These are phyloP conservation scores for Tremella fuciformis DNA, from an alignment of 768 basidiomycete species.

Conservation along the genomic window DNA sequence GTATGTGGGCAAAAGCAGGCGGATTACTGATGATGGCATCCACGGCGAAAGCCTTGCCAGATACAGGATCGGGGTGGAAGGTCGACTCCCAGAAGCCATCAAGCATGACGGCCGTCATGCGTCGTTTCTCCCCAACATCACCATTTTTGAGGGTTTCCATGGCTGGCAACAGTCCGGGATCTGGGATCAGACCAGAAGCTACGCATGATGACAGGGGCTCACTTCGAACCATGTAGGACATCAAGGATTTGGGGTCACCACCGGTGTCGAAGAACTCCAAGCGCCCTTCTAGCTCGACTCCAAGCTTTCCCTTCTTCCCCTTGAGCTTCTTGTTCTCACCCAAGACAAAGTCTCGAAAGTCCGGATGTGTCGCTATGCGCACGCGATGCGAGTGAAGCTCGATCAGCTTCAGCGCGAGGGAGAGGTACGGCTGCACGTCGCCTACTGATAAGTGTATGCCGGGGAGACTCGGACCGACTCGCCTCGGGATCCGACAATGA, in stretches of 20 bases:
- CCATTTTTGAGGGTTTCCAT: slow-evolving; percentile 62
- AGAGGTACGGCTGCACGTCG: slow-evolving; percentile 67
- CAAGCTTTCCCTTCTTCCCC: slow-evolving; percentile 28
- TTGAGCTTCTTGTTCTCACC: slow-evolving; percentile 52
- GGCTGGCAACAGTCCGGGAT: slow-evolving; percentile 66
- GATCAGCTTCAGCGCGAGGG: slow-evolving; percentile 58
- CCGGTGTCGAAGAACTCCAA: slow-evolving; percentile 65
- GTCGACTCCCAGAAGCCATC: slow-evolving; percentile 62
- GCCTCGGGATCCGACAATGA: slow-evolving; percentile 68
- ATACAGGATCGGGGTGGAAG: slow-evolving; percentile 56
- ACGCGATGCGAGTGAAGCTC: slow-evolving; percentile 60
- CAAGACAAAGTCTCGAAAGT: slow-evolving; percentile 60
- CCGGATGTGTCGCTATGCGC: slow-evolving; percentile 63
- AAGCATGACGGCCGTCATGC: slow-evolving; percentile 64
- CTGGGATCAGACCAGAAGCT: slow-evolving; percentile 44
- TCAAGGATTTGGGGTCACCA: slow-evolving; percentile 64
- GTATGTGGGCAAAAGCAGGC: slow-evolving; percentile 65
- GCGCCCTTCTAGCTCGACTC: slow-evolving; percentile 29
- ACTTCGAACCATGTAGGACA: slow-evolving; percentile 75
- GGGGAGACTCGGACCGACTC: slow-evolving; percentile 20
- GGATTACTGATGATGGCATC: slow-evolving; percentile 70
- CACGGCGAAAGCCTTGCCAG: slow-evolving; percentile 58
- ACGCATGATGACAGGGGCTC: slow-evolving; percentile 21
- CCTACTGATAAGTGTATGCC: slow-evolving; percentile 50
- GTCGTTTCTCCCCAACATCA: slow-evolving; percentile 61